Percentiles rank a stretch among this genome's conserved stretches.
Evolutionary conservation across 2,329 filamentous ascomycete genomes (phyloP).

Genomic region (Apiospora aurea): DNA sequence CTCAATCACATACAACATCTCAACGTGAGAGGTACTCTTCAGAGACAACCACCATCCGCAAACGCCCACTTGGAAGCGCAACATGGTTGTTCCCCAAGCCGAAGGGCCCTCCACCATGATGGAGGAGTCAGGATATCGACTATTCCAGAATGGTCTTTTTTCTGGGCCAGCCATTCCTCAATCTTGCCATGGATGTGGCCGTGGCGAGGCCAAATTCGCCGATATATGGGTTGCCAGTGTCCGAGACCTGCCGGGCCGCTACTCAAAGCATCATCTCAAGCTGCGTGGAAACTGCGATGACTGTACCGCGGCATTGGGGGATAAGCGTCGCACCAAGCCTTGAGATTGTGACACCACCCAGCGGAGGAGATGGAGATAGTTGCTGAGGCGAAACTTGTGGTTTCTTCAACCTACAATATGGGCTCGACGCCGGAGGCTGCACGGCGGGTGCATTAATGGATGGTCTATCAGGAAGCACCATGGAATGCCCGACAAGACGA

Average conservation of each 20-base stretch:
- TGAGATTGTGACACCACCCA: too few relatives aligned
- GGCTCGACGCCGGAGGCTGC: too few relatives aligned
- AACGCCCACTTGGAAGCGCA: background rate
- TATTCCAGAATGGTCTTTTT: background rate
- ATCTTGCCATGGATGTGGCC: background rate
- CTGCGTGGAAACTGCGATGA: background rate
- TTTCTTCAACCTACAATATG: too few relatives aligned
- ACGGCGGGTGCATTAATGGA: too few relatives aligned
- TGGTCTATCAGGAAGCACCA: too few relatives aligned
- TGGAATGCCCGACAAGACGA: too few relatives aligned
- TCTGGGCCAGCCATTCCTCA: conserved; percentile 6
- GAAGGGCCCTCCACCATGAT: background rate
- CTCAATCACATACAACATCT: background rate
- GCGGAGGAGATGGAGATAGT: too few relatives aligned
- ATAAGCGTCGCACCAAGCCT: too few relatives aligned
- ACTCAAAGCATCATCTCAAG: too few relatives aligned
- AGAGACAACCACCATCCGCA: too few relatives aligned
- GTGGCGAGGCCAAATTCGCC: background rate
- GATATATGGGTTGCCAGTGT: background rate
- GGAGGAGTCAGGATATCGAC: background rate
- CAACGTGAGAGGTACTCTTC: background rate
- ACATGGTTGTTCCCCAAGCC: background rate
- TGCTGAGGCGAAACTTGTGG: too few relatives aligned
- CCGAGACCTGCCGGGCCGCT: rapidly evolving
- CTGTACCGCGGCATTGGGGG: background rate